These are phyloP conservation scores for Ascochyta rabiei DNA, from an alignment of 2,329 filamentous ascomycete genomes.

Conservation along the genomic window DNA sequence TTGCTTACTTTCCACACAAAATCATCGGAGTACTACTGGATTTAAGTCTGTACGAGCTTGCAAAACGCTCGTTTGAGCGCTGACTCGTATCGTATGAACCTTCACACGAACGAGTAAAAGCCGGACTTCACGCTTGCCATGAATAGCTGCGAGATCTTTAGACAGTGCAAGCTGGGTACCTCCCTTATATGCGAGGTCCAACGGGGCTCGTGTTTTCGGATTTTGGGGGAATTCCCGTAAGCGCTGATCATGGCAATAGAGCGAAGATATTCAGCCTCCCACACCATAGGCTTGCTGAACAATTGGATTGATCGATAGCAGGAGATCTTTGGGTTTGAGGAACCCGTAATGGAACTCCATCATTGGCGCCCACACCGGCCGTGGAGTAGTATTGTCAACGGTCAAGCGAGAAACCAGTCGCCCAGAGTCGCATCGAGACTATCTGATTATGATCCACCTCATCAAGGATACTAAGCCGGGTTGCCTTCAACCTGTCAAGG, in stretches of 20 bases:
- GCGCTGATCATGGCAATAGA: conserved; percentile 22
- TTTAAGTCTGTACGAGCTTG: not conserved
- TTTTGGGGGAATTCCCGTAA: conserved; percentile 30
- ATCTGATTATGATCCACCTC: conserved; percentile 29
- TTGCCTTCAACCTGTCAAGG: conserved; percentile 20
- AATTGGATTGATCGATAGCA: not conserved
- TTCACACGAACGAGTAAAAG: conserved; percentile 16
- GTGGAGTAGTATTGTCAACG: conserved; percentile 16
- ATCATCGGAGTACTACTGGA: not conserved
- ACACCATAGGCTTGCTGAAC: not conserved
- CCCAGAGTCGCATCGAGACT: conserved; percentile 23
- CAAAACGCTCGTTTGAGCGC: conserved; percentile 18
- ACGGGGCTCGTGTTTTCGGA: conserved; percentile 24
- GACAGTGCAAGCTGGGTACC: not conserved
- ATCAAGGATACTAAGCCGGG: conserved; percentile 25
- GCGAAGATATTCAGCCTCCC: conserved; percentile 23
- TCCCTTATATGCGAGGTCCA: conserved; percentile 10
- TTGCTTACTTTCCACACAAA: not conserved
- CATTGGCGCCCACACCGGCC: conserved; percentile 18
- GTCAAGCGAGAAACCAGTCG: conserved; percentile 25
- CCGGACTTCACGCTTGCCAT: conserved; percentile 7
- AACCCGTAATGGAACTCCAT: conserved; percentile 7
- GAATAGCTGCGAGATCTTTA: not conserved
- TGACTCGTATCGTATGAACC: conserved; percentile 11
- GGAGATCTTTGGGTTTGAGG: conserved; percentile 4